These are phyloP conservation scores for Vitis hybrid DNA, from an alignment of 177 flowering plant genomes.

Conservation along the genomic window DNA sequence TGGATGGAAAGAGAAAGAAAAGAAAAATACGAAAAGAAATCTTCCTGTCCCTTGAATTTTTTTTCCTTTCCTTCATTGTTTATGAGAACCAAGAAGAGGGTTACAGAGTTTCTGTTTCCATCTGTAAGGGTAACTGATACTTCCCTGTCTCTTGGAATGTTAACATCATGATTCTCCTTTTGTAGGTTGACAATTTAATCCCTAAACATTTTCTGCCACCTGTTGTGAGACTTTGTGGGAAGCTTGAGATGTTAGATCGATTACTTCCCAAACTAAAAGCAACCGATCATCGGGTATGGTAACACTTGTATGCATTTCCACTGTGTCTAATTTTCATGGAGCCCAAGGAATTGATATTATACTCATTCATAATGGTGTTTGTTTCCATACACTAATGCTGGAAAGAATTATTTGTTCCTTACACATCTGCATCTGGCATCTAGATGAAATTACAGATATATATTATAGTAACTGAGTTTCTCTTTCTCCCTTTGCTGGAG, in stretches of 20 bases:
- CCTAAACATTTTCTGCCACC: constrained; percentile 93
- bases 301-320: not conserved
- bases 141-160: not conserved
- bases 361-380: not conserved
- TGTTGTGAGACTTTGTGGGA: constrained; percentile 90
- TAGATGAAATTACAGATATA: no score
- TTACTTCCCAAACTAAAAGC: constrained; percentile 94
- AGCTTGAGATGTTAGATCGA: constrained; percentile 97
- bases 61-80: not conserved
- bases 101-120: not conserved
- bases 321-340: not conserved
- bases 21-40: not conserved
- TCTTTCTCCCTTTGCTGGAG: not conserved
- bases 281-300: constrained; percentile 92
- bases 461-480: no score
- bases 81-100: not conserved
- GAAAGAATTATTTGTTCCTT: not conserved
- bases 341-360: not conserved
- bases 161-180: constrained; percentile 4
- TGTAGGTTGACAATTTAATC: constrained; percentile 70
- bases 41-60: not conserved
- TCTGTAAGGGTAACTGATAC: not conserved
- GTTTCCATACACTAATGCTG: not conserved
- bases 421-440: not conserved
- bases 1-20: not conserved